A percentile compares a stretch with the other conserved stretches of the same genome.
Conservation (phyloP, 192 early-diverging fungal species). For the Haplosporangium gracile region DNA sequence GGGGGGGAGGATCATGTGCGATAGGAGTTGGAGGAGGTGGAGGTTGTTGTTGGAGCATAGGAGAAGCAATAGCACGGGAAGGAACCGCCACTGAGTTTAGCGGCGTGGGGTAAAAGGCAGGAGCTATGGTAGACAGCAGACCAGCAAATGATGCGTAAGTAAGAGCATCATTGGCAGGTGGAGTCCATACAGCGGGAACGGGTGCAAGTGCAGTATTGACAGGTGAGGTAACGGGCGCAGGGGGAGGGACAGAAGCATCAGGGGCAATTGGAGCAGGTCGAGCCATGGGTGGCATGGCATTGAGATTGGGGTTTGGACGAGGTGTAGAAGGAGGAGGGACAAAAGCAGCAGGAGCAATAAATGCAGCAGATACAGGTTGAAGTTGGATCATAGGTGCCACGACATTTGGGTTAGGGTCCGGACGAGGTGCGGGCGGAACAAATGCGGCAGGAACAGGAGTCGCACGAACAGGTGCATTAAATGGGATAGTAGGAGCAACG, state of each 20-base stretch:
- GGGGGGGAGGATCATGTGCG: not conserved
- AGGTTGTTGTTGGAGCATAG: not conserved
- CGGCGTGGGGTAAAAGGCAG: conserved; percentile 31
- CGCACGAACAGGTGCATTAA: not conserved
- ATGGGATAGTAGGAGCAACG: not conserved
- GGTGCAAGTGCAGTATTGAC: not conserved
- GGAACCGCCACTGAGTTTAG: not conserved
- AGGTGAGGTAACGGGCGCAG: not conserved
- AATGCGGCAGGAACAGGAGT: not conserved
- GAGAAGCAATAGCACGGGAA: not conserved
- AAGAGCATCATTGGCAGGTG: conserved; percentile 21
- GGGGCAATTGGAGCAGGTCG: too few relatives aligned
- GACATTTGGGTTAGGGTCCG: not conserved
- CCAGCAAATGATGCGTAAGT: conserved; percentile 48
- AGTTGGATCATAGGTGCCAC: not conserved
- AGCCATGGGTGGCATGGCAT: too few relatives aligned
- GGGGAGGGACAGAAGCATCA: not conserved
- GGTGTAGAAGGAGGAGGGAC: too few relatives aligned
- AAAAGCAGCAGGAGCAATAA: not conserved
- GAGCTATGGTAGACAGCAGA: conserved; percentile 23
- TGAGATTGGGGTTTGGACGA: too few relatives aligned
- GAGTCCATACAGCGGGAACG: conserved; percentile 1
- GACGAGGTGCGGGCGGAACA: not conserved
- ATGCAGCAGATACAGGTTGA: not conserved
- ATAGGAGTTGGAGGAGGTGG: not conserved